Evolutionary conservation across 2,329 filamentous ascomycete genomes (phyloP).

Genomic region (Septoria petroselini): DNA sequence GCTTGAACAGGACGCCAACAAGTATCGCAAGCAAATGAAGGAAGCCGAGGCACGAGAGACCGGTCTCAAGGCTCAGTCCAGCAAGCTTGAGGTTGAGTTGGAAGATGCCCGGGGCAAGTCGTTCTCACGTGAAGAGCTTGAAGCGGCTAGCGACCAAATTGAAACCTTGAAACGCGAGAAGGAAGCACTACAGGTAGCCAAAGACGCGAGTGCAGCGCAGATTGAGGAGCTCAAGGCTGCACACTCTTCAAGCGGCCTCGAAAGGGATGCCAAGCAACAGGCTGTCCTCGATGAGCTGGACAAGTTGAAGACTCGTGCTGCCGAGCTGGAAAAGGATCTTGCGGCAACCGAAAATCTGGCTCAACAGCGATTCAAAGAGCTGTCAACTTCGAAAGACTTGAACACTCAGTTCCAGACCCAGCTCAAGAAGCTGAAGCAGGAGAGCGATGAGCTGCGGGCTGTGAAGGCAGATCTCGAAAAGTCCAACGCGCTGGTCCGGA

Average conservation of each 20-base stretch:
- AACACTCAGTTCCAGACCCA: constrained; percentile 85
- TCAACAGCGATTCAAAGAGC: constrained; percentile 80
- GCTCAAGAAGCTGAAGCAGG: constrained; percentile 71
- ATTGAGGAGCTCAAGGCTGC: constrained; percentile 55
- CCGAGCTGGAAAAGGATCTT: constrained; percentile 74
- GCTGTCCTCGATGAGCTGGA: constrained; percentile 65
- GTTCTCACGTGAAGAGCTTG: constrained; percentile 58
- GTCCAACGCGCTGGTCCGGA: constrained; percentile 62
- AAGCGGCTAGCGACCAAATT: constrained; percentile 38
- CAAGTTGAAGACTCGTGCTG: constrained; percentile 66
- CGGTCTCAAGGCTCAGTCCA: constrained; percentile 27
- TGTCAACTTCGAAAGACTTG: constrained; percentile 74
- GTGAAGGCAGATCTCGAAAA: constrained; percentile 70
- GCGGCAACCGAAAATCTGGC: constrained; percentile 83
- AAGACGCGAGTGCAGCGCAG: constrained; percentile 69
- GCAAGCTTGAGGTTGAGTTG: constrained; percentile 62
- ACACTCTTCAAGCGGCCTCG: constrained; percentile 46
- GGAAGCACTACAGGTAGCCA: constrained; percentile 59
- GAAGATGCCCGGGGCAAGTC: constrained; percentile 42
- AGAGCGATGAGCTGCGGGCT: constrained; percentile 70
- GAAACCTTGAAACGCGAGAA: constrained; percentile 54
- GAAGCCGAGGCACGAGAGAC: constrained; percentile 31
- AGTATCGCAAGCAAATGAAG: constrained; percentile 26
- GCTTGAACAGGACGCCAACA: constrained; percentile 26
- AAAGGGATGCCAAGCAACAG: constrained; percentile 52